A percentile compares a stretch with the other conserved stretches of the same genome.
Evolutionary conservation across 2,329 filamentous ascomycete genomes (phyloP).

Genomic region (Periconia digitata): DNA sequence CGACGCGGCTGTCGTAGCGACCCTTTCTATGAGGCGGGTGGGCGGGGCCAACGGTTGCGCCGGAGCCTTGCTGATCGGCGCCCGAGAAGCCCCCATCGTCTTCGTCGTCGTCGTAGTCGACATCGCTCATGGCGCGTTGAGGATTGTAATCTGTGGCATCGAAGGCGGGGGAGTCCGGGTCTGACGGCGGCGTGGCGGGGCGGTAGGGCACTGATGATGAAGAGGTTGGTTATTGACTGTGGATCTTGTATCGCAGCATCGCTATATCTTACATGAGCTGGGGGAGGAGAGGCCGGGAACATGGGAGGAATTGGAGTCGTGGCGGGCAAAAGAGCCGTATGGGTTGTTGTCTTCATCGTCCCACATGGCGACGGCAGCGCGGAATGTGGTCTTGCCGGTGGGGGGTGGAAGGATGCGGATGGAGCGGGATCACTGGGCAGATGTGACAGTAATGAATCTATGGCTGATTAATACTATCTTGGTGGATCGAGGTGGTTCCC

Average conservation of each 20-base stretch:
- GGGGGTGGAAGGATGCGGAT: too few relatives aligned
- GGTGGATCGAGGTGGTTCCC: too few relatives aligned
- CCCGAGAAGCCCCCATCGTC: neutral
- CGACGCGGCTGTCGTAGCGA: constrained; percentile 91
- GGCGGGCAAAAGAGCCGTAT: constrained; percentile 89
- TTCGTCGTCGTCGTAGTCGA: constrained; percentile 61
- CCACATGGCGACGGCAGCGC: constrained; percentile 84
- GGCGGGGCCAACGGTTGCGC: constrained; percentile 50
- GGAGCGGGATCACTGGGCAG: too few relatives aligned
- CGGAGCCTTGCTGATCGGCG: constrained; percentile 21
- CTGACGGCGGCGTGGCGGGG: constrained; percentile 67
- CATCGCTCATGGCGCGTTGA: constrained; percentile 59
- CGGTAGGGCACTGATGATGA: constrained; percentile 47
- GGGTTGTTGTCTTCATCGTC: constrained; percentile 99
- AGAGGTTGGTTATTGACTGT: neutral
- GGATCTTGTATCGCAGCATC: neutral
- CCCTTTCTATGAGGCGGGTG: constrained; percentile 68
- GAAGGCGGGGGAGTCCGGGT: constrained; percentile 69
- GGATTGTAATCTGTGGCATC: constrained; percentile 62
- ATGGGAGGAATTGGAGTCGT: constrained; percentile 75
- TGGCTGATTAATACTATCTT: neutral
- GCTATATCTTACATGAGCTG: constrained; percentile 35
- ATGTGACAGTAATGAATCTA: neutral
- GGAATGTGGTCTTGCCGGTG: neutral
- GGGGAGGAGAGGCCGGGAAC: constrained; percentile 45